Evolutionary conservation across 176 grass and related monocot species (phyloP).

Genomic region (Puccinellia tenuiflora): DNA sequence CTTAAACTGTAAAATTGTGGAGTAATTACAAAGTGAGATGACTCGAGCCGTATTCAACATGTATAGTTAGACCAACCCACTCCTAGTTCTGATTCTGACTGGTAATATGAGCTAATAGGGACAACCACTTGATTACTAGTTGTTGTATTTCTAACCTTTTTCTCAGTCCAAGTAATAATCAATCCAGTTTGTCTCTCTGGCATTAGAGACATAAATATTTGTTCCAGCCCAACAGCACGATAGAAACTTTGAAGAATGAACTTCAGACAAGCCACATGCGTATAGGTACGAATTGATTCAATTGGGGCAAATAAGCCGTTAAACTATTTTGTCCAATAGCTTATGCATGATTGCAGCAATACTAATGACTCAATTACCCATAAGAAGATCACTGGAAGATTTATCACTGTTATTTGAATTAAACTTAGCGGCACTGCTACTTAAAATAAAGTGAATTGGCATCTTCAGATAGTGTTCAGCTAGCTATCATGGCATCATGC

Average conservation of each 20-base stretch:
- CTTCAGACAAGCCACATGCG: not conserved
- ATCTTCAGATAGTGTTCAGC: not conserved
- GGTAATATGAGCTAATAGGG: not conserved
- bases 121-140: not conserved
- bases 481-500: not conserved
- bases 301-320: constrained; percentile 1
- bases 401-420: constrained; percentile 1
- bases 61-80: not conserved
- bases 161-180: not conserved
- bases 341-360: not conserved
- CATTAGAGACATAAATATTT: constrained; percentile 13
- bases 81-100: not conserved
- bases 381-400: not conserved
- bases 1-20: not conserved
- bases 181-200: not conserved
- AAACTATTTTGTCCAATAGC: constrained; percentile 2
- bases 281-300: constrained; percentile 9
- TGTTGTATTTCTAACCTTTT: not conserved
- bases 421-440: not conserved
- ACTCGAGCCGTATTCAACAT: not conserved
- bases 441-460: constrained; percentile 5
- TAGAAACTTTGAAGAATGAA: constrained; percentile 13
- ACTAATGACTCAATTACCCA: not conserved
- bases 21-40: not conserved
- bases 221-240: not conserved